Percentiles rank a stretch among this genome's conserved stretches.
Conservation (phyloP, 768 basidiomycete genomes). For the Termitomyces sp. region DNA sequence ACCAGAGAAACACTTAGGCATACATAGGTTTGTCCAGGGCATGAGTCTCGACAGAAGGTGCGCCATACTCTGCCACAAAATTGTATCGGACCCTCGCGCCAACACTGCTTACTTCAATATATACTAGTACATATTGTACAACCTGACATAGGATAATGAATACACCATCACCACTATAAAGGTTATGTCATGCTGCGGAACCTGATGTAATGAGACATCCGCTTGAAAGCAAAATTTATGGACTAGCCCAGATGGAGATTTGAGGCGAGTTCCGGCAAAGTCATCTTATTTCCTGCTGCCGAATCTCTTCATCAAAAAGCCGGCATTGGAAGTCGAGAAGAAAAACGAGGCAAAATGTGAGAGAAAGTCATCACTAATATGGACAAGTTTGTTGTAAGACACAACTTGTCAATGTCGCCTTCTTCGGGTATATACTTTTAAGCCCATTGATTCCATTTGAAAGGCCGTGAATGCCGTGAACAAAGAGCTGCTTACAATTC, state of each 20-base stretch:
- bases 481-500: background rate
- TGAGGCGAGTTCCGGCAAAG: background rate
- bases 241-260: background rate
- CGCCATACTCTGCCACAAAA: background rate
- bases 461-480: background rate
- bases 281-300: background rate
- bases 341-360: too few relatives aligned
- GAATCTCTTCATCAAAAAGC: background rate
- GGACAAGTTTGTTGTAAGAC: background rate
- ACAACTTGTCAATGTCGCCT: too few relatives aligned
- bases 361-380: background rate
- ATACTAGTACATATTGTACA: too few relatives aligned
- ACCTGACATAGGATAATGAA: too few relatives aligned
- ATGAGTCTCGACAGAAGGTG: background rate
- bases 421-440: too few relatives aligned
- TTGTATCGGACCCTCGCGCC: background rate
- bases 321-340: too few relatives aligned
- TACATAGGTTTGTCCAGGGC: background rate
- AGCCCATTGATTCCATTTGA: too few relatives aligned
- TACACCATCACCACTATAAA: background rate
- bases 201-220: too few relatives aligned
- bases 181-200: background rate
- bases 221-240: background rate
- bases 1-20: too few relatives aligned
- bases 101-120: background rate